These are phyloP conservation scores for Fusarium drepaniforme DNA, from an alignment of 2,329 filamentous ascomycete species.

Conservation along the genomic window DNA sequence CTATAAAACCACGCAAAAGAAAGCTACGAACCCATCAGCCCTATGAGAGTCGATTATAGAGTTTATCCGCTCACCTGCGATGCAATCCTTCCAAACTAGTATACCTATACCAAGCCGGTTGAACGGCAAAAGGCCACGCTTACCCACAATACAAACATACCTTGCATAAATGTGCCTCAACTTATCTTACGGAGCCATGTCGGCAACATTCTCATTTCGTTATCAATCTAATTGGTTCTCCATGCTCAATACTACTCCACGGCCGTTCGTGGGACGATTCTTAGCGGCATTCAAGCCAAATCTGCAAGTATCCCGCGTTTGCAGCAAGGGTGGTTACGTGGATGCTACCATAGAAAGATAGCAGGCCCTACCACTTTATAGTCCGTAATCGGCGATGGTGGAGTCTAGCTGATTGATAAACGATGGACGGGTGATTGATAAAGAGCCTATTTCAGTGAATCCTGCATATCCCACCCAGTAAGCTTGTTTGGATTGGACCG, in stretches of 20 bases:
- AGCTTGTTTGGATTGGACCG: neutral
- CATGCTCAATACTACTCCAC: neutral
- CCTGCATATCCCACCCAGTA: conserved; percentile 6
- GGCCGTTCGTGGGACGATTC: neutral
- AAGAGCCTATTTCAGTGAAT: neutral
- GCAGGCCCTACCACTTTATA: neutral
- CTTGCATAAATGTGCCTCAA: neutral
- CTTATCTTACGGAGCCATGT: neutral
- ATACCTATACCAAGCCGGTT: neutral
- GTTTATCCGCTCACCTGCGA: neutral
- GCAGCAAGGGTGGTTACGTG: neutral
- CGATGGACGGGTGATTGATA: conserved; percentile 10
- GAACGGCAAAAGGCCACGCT: neutral
- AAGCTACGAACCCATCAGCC: neutral
- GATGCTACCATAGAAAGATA: neutral
- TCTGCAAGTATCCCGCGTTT: conserved; percentile 2
- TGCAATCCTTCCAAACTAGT: neutral
- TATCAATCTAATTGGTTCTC: neutral
- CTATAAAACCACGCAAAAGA: neutral
- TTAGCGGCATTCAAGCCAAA: neutral
- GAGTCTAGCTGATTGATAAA: conserved; percentile 15
- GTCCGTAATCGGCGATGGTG: conserved; percentile 7
- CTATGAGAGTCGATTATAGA: neutral
- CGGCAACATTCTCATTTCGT: neutral
- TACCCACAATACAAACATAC: neutral